A percentile compares a stretch with the other conserved stretches of the same genome.
Evolutionary conservation across 2,329 filamentous ascomycete species (phyloP).

Genomic region (Sclerotinia minor): DNA sequence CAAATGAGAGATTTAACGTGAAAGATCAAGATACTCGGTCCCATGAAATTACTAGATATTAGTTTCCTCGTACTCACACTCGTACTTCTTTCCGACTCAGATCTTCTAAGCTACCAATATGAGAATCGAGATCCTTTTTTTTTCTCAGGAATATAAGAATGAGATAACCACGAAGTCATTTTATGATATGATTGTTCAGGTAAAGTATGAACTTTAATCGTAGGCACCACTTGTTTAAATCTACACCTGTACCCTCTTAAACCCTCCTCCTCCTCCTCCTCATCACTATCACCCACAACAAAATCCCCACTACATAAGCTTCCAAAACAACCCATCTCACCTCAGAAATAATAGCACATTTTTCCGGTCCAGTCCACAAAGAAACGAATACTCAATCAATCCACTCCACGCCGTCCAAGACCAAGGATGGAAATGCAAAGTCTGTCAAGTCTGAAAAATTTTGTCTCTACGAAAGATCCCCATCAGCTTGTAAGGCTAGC

Average conservation of each 20-base stretch:
- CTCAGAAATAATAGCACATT: background rate
- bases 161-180: background rate
- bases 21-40: background rate
- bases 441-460: background rate
- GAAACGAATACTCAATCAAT: background rate
- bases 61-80: background rate
- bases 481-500: background rate
- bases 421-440: constrained; percentile 1
- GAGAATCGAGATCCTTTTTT: accelerated
- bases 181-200: background rate
- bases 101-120: background rate
- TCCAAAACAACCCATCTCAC: constrained; percentile 5
- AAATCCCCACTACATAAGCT: background rate
- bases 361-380: background rate
- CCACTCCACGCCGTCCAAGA: constrained; percentile 9
- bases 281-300: too few species aligned
- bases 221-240: background rate
- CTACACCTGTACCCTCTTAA: too few species aligned
- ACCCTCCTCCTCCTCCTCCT: too few species aligned
- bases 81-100: background rate
- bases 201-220: background rate
- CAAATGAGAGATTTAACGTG: background rate
- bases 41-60: constrained; percentile 1
- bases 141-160: background rate
- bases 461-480: background rate